Conservation (phyloP, 495 filamentous ascomycete genomes). For the Penicillium ochrochloron region DNA sequence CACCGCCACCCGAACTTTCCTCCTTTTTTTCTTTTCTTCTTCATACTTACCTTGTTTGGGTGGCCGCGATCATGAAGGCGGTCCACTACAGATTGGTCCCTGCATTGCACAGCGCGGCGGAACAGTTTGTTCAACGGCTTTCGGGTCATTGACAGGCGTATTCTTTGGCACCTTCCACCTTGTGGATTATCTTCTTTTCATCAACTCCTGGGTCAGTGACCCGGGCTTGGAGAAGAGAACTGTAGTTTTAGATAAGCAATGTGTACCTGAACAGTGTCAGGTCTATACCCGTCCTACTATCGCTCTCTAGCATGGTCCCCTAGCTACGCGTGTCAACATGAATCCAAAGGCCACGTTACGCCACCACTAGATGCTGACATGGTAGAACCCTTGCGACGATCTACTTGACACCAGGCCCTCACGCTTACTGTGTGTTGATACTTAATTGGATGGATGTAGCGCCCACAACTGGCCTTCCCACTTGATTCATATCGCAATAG, state of each 20-base stretch:
- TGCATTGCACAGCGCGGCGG: conserved; percentile 73
- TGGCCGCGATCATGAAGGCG: conserved; percentile 65
- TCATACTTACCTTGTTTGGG: conserved; percentile 79
- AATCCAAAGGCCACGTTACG: no score
- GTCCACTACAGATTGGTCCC: conserved; percentile 63
- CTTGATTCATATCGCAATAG: no score
- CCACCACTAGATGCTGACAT: no score
- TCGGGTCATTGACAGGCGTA: conserved; percentile 68
- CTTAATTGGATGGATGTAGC: neutral
- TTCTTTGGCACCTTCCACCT: conserved; percentile 65
- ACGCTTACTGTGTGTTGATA: no score
- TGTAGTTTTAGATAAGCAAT: neutral
- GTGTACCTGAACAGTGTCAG: neutral
- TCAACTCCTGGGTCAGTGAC: conserved; percentile 51
- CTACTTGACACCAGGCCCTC: no score
- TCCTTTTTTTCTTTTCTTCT: conserved; percentile 56
- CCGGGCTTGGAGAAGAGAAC: conserved; percentile 55
- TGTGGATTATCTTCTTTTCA: conserved; percentile 56
- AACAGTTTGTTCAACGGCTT: conserved; percentile 63
- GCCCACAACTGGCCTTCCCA: neutral
- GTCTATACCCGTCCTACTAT: no score
- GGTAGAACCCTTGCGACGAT: no score
- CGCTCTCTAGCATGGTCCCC: no score
- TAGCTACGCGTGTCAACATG: no score
- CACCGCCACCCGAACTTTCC: conserved; percentile 20